Evolutionary conservation across 192 early-diverging fungal genomes (phyloP), one percentile per base, ranked within the genome.

Genomic region (Dispira simplex): DNA sequence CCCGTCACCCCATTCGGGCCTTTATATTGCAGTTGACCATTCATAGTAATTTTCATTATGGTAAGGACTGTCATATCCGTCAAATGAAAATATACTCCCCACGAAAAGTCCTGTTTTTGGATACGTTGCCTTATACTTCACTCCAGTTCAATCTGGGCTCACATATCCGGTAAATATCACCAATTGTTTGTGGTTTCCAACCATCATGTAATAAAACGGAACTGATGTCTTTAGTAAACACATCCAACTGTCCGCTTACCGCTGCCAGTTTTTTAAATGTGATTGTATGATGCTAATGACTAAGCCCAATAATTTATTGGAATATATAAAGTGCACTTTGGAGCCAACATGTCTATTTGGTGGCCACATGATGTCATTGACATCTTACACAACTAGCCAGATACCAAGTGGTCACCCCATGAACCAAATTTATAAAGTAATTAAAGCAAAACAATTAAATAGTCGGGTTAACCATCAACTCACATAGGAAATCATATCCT

Each of bases 51-150:
- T 84, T 88, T 57, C 84, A 85, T 65, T 85, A 88, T 63, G 91
- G 91, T 20, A 84, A 85, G 65, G 91, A 94, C 69, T 88, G 87
- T 0, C 91, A 91, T 67, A 70, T 94, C 27, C 79, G 91, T 27
- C 86, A 83, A 49, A 51, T 90, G 28, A 88, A 84, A 65, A 66
- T 90, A 0, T 87, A 73, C 63, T 70, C 79, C 0, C 74, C 82
- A 32, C 73, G 65, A 64, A 51, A 66, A 23, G 11, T 28, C 54
- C 9, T 56, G 28, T 14, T 13, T 13, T 25, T 56, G 20, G 54
- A 56, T 28, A 21, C 0, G 9, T 3, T 56, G 54, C 20, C 11
- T 28, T 56, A 56, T 26, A 56, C 54, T 12, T 56, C 54, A 23
- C 54, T 56, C 54, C 25, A 56, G 28, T 56, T 56, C 21, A 56